Evolutionary conservation across 2,329 filamentous ascomycete genomes (phyloP).

Genomic region (Fusarium temperatum): DNA sequence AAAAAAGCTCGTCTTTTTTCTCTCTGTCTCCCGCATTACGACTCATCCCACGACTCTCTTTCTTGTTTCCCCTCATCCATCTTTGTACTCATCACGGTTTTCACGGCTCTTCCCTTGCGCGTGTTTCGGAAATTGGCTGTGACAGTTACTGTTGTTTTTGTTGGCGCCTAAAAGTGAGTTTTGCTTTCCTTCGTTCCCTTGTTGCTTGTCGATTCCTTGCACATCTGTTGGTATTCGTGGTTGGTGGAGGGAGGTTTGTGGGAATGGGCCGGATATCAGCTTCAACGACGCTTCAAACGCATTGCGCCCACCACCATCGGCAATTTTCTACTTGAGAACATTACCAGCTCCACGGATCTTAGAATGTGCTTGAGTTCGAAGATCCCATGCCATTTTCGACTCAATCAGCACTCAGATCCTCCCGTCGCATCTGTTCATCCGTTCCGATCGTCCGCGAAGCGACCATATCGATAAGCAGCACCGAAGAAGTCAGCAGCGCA

Average conservation of each 20-base stretch:
- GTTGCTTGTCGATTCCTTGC: slow-evolving; percentile 29
- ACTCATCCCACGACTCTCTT: slow-evolving; percentile 48
- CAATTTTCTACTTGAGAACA: neutral
- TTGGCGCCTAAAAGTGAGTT: slow-evolving; percentile 66
- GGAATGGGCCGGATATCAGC: slow-evolving; percentile 20
- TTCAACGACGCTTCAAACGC: slow-evolving; percentile 4
- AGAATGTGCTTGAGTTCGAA: neutral
- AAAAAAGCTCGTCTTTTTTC: slow-evolving; percentile 50
- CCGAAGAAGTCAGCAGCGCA: neutral
- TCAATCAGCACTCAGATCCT: neutral
- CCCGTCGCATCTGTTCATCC: neutral
- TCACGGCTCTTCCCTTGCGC: slow-evolving; percentile 58
- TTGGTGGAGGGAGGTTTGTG: slow-evolving; percentile 31
- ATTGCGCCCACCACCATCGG: slow-evolving; percentile 15
- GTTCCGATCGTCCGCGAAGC: slow-evolving; percentile 9
- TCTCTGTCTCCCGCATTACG: slow-evolving; percentile 43
- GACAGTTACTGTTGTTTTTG: slow-evolving; percentile 57
- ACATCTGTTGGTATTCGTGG: slow-evolving; percentile 33
- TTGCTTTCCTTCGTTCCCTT: slow-evolving; percentile 26
- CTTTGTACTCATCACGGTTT: slow-evolving; percentile 51
- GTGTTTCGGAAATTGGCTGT: slow-evolving; percentile 56
- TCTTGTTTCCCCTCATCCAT: slow-evolving; percentile 46
- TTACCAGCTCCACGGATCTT: neutral
- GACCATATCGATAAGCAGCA: slow-evolving; percentile 1
- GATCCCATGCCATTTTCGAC: neutral